Evolutionary conservation across 768 basidiomycete species (phyloP).

Genomic region (Albatrellus ellisii): DNA sequence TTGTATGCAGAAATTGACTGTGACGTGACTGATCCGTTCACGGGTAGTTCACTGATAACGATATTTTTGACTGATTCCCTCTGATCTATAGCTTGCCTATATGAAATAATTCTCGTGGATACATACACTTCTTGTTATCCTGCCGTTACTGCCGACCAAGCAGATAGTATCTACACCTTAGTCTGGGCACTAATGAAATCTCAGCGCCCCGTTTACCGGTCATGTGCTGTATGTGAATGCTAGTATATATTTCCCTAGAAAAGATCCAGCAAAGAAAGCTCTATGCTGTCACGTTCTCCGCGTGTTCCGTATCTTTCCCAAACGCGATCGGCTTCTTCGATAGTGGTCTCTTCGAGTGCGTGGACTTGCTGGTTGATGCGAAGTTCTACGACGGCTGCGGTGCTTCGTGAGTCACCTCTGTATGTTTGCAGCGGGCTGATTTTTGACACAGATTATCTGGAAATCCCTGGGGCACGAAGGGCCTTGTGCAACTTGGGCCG

Average conservation of each 20-base stretch:
- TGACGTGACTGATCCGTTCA: no score
- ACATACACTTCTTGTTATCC: neutral
- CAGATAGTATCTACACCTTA: no score
- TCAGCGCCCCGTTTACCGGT: neutral
- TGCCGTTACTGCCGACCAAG: neutral
- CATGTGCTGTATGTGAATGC: neutral
- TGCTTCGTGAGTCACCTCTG: conserved; percentile 11
- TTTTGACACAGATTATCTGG: neutral
- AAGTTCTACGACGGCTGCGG: conserved; percentile 21
- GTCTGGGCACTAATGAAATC: no score
- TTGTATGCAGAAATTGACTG: no score
- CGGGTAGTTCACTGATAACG: no score
- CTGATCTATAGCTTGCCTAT: no score
- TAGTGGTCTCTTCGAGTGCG: conserved; percentile 19
- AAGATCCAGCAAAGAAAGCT: neutral
- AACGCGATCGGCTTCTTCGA: neutral
- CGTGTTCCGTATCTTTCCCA: neutral
- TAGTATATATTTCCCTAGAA: neutral
- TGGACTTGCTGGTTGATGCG: conserved; percentile 18
- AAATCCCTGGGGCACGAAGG: conserved; percentile 15
- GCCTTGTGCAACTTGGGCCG: conserved; percentile 18
- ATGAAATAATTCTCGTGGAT: neutral
- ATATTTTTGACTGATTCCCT: no score
- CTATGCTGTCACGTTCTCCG: neutral
- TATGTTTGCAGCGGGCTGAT: neutral